Evolutionary conservation across 2,329 filamentous ascomycete genomes (phyloP).

Genomic region (Fusarium musae): DNA sequence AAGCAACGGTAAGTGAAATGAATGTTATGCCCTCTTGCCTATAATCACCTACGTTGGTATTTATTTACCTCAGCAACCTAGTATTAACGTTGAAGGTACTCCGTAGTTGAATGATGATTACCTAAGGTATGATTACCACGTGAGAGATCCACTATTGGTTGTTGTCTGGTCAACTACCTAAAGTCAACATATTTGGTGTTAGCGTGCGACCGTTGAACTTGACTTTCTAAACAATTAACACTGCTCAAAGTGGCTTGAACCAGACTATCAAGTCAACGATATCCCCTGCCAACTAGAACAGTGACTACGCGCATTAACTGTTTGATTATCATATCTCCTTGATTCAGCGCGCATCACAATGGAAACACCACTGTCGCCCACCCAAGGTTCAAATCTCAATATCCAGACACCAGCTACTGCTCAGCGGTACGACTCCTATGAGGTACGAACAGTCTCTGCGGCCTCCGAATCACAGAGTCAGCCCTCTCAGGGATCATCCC

Average conservation of each 20-base stretch:
- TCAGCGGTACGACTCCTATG: slow-evolving; percentile 39
- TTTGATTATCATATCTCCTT: slow-evolving; percentile 23
- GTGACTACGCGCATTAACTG: not conserved
- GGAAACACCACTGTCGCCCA: slow-evolving; percentile 44
- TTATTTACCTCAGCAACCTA: not conserved
- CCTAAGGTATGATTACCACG: not conserved
- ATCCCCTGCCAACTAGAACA: not conserved
- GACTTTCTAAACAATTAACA: slow-evolving; percentile 28
- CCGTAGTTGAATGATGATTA: not conserved
- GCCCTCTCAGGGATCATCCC: slow-evolving; percentile 38
- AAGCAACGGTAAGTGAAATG: not conserved
- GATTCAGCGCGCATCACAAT: slow-evolving; percentile 39
- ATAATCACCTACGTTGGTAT: not conserved
- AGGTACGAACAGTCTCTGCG: slow-evolving; percentile 34
- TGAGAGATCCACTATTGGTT: slow-evolving; percentile 10
- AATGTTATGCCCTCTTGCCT: not conserved
- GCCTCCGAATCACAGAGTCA: slow-evolving; percentile 27
- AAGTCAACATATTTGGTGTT: slow-evolving; percentile 24
- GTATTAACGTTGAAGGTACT: not conserved
- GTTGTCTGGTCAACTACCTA: slow-evolving; percentile 37
- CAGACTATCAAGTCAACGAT: slow-evolving; percentile 8
- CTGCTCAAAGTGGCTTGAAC: slow-evolving; percentile 14
- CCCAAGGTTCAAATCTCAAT: slow-evolving; percentile 42
- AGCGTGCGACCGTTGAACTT: slow-evolving; percentile 26
- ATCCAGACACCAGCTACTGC: slow-evolving; percentile 40